Conservation (phyloP, 148 eudicot genomes). For the Nyssa sinensis region DNA sequence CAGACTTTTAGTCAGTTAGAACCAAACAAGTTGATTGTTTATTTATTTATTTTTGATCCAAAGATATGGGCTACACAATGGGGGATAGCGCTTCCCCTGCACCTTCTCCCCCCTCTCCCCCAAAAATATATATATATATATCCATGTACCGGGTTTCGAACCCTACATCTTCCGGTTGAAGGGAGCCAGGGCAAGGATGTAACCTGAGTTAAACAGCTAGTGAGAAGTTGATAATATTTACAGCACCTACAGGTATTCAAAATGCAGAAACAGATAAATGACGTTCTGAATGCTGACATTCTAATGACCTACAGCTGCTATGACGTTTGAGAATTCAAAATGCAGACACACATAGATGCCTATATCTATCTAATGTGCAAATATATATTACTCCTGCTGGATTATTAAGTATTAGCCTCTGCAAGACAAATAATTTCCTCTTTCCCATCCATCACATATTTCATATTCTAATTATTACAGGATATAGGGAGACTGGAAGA, state of each 20-base stretch:
- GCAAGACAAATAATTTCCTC: not conserved
- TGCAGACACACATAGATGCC: not conserved
- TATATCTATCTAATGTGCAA: constrained; percentile 1
- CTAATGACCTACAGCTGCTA: not conserved
- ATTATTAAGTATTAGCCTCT: not conserved
- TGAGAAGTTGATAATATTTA: too few relatives aligned
- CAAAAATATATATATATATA: too few relatives aligned
- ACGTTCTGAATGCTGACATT: not conserved
- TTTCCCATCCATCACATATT: not conserved
- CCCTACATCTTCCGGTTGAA: too few relatives aligned
- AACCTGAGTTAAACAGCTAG: not conserved
- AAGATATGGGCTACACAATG: not conserved
- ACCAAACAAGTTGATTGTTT: too few relatives aligned
- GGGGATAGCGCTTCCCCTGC: too few relatives aligned
- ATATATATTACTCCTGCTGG: not conserved
- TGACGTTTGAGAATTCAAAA: not conserved
- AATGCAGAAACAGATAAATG: not conserved
- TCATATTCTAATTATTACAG: constrained; percentile 31
- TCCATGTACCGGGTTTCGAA: too few relatives aligned
- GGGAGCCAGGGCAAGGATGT: not conserved
- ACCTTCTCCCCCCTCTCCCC: too few relatives aligned
- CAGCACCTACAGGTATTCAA: not conserved
- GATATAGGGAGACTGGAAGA: constrained; percentile 58
- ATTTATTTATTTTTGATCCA: too few relatives aligned
- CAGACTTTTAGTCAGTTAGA: too few relatives aligned